Percentiles rank a stretch among this genome's conserved stretches.
phyloP scores from a whole-genome alignment of 352 stramenopile genomes.

The Globisporangium apiculatum region DNA sequence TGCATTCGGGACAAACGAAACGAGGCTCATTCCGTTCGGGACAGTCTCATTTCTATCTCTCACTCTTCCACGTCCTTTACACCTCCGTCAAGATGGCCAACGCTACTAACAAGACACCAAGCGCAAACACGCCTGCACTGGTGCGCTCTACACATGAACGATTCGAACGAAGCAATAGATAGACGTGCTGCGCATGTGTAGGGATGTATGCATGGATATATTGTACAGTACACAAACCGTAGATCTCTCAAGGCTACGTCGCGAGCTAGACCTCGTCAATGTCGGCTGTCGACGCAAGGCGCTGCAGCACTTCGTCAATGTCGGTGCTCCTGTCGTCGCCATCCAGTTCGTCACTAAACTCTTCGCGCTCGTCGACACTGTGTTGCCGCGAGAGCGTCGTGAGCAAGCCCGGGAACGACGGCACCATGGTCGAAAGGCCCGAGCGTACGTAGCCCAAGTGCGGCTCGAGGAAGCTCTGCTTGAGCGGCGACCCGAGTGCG shows the following conservation, averaged over 20 bases:
- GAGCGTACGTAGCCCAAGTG: constrained; percentile 11
- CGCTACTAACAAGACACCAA: too few relatives aligned
- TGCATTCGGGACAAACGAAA: too few relatives aligned
- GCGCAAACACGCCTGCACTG: too few relatives aligned
- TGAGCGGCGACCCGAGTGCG: constrained; percentile 7
- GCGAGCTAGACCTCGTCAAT: constrained; percentile 1
- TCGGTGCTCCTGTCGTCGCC: background rate
- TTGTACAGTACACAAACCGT: background rate
- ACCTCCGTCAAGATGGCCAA: too few relatives aligned
- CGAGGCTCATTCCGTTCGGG: too few relatives aligned
- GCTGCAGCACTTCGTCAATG: constrained; percentile 6
- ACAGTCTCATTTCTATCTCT: too few relatives aligned
- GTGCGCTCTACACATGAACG: too few relatives aligned
- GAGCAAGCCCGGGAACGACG: constrained; percentile 5
- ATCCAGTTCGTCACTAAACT: constrained; percentile 3
- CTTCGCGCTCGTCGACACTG: constrained; percentile 10
- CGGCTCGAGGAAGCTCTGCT: constrained; percentile 9
- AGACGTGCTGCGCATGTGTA: too few relatives aligned
- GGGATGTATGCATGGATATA: too few relatives aligned
- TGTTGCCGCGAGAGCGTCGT: constrained; percentile 7
- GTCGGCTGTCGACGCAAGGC: too few relatives aligned
- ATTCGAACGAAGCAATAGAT: too few relatives aligned
- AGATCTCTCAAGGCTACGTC: background rate
- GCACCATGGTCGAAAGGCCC: constrained; percentile 10
- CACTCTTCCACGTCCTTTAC: too few relatives aligned